These are phyloP conservation scores for Ramaria sp. DNA, from an alignment of 768 basidiomycete species.

Conservation along the genomic window DNA sequence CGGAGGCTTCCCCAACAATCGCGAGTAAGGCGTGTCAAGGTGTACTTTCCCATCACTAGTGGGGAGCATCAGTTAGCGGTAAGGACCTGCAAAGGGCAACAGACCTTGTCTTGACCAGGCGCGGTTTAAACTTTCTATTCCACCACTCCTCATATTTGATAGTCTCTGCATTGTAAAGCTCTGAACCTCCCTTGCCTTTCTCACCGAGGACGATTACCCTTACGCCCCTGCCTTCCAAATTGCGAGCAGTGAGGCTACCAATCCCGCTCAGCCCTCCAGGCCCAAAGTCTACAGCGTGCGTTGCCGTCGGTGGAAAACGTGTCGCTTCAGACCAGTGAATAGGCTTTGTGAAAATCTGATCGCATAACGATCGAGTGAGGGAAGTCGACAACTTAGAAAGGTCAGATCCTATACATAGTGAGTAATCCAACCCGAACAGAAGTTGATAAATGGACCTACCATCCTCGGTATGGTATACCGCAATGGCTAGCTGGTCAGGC, in stretches of 20 bases:
- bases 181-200: slow-evolving; percentile 78
- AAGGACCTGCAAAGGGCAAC: slow-evolving; percentile 13
- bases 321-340: slow-evolving; percentile 93
- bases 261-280: slow-evolving; percentile 92
- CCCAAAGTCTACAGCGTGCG: slow-evolving; percentile 94
- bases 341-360: slow-evolving; percentile 84
- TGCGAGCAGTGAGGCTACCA: slow-evolving; percentile 80
- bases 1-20: slow-evolving; percentile 90
- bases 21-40: slow-evolving; percentile 93
- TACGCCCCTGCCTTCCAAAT: slow-evolving; percentile 88
- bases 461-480: slow-evolving; percentile 88
- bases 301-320: slow-evolving; percentile 80
- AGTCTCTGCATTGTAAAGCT: slow-evolving; percentile 59
- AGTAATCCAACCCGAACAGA: not conserved
- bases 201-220: slow-evolving; percentile 87
- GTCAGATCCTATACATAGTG: slow-evolving; percentile 58
- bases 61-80: not conserved
- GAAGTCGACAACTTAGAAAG: slow-evolving; percentile 59
- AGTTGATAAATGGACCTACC: slow-evolving; percentile 39
- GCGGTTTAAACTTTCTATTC: slow-evolving; percentile 80
- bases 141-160: slow-evolving; percentile 82
- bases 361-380: slow-evolving; percentile 79
- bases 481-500: slow-evolving; percentile 56
- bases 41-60: slow-evolving; percentile 84
- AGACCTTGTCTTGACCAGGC: slow-evolving; percentile 82